Base-by-base conservation (phyloP, 179 eudicot genomes). In the Gypsophila paniculata region DNA sequence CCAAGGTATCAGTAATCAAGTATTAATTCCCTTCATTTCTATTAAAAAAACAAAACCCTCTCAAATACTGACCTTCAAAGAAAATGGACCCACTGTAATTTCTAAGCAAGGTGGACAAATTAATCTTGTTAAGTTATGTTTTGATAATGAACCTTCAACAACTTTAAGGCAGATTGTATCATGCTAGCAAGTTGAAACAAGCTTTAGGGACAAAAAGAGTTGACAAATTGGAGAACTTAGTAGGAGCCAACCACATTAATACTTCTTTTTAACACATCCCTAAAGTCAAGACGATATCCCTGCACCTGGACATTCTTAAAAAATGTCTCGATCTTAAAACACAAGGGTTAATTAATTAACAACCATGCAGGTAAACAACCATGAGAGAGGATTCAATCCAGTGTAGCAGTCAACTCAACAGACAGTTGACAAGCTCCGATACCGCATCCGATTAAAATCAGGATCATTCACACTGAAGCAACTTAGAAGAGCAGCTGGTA, bases 241-340 rank as follows among this genome's bases (percentile, higher is more conserved):
- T 53, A 44, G n/a, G 70, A 66, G 55, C 12, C 68, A 38, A n/a
- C 48, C 68, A 38, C 26, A 36, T 34, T 36, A 17, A 39, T 22
- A 65, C 15, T 39, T 42, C 55, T 66, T 66, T 52, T 23, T 44
- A 22, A 22, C 17, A 6, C 5, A 34, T 46, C 54, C 55, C 55
- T 25, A 21, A 39, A 18, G 29, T 18, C 53, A 14, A 23, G 68
- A 63, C 11, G 49, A 38, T 63, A 63, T 66, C 57, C 25, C 21
- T 44, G 18, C 54, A 66, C 70, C 38, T 25, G 54, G 21, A 66
- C 38, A 66, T 44, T 65, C 54, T 44, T 32, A 65, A 65, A 65
- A 65, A 55, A 46, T 46, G 70, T 46, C 54, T 46, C 19, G 36
- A 21, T 7, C 52, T 65, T 65, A n/a, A 19, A 65, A 65, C 23